Evolutionary conservation across 78 protist species (phyloP).

Genomic region (Dictyostelium brefeldianum): DNA sequence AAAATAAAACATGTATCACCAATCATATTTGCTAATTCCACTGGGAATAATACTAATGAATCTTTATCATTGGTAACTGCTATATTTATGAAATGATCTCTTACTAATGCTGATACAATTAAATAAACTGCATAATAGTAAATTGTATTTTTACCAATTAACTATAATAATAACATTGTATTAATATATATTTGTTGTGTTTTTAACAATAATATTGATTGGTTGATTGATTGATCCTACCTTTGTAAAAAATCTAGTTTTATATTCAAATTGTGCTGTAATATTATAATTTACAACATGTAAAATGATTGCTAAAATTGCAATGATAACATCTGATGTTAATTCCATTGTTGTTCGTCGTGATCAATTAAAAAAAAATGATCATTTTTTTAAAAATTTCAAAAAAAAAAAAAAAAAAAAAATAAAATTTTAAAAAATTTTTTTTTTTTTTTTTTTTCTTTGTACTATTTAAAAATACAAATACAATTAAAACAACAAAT

Average conservation of each 20-base stretch:
- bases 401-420: too few relatives aligned
- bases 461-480: too few relatives aligned
- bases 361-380: not conserved
- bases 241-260: constrained; percentile 74
- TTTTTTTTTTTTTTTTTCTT: too few relatives aligned
- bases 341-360: not conserved
- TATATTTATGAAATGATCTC: constrained; percentile 75
- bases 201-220: not conserved
- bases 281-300: constrained; percentile 82
- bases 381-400: not conserved
- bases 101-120: constrained; percentile 49
- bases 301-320: constrained; percentile 60
- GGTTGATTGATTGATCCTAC: not conserved
- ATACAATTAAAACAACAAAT: too few relatives aligned
- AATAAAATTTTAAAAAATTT: too few relatives aligned
- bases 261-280: constrained; percentile 80
- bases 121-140: constrained; percentile 79
- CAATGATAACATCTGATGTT: constrained; percentile 2
- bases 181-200: not conserved
- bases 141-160: constrained; percentile 71
- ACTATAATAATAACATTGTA: not conserved
- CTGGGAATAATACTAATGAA: constrained; percentile 20
- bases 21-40: constrained; percentile 7
- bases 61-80: constrained; percentile 8
- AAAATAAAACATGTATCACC: constrained; percentile 57